These are phyloP conservation scores for Trichosporon sp. DNA, from an alignment of 1,284 basidiomycete genomes.

Conservation along the genomic window DNA sequence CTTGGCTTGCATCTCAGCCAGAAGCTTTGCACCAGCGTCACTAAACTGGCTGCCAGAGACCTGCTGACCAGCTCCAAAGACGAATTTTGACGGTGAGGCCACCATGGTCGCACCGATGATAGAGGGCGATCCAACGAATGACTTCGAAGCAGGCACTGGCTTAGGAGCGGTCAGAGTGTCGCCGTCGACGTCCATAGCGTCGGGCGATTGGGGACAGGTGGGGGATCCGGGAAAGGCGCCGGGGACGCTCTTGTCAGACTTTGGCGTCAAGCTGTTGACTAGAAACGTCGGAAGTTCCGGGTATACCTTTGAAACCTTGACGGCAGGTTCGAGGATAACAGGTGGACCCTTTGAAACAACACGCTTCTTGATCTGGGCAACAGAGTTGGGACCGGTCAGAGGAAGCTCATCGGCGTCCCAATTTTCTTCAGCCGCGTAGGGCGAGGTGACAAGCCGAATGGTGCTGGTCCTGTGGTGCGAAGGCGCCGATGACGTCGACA, in stretches of 20 bases:
- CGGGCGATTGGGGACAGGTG: not conserved
- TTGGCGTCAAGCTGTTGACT: not conserved
- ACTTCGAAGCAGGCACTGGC: not conserved
- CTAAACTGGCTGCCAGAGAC: constrained; percentile 36
- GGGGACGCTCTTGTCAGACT: constrained; percentile 13
- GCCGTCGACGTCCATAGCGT: constrained; percentile 1
- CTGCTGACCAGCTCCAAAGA: constrained; percentile 27
- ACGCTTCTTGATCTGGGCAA: constrained; percentile 31
- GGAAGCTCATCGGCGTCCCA: constrained; percentile 33
- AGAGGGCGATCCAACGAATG: not conserved
- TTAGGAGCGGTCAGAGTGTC: constrained; percentile 9
- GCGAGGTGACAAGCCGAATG: constrained; percentile 35
- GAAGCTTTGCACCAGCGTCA: constrained; percentile 31
- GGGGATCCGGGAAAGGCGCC: constrained; percentile 19
- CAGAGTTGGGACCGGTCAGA: constrained; percentile 25
- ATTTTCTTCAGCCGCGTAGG: constrained; percentile 21
- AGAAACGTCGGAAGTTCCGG: not conserved
- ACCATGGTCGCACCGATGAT: not conserved
- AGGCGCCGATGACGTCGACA: constrained; percentile 12
- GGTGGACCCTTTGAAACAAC: constrained; percentile 1
- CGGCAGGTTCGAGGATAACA: not conserved
- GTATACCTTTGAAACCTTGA: not conserved
- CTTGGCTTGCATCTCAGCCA: constrained; percentile 44
- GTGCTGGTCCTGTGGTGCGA: constrained; percentile 38
- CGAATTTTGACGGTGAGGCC: constrained; percentile 16